Evolutionary conservation across 805 yeast species (phyloP), one percentile per base, ranked within the genome.

Genomic region (Pichia cabralensis): DNA sequence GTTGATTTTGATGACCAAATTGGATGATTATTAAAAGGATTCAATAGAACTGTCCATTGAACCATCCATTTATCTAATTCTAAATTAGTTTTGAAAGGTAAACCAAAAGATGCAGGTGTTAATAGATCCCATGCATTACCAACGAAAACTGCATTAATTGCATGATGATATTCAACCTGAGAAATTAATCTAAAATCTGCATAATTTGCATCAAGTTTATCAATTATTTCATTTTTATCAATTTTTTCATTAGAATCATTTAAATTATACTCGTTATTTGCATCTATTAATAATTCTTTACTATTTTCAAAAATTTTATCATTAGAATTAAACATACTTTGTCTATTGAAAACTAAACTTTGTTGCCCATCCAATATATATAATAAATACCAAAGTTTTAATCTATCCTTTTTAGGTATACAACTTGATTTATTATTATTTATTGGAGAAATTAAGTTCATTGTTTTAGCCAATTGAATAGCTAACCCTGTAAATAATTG

Each of bases 61-160:
- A 78, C 82, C 83, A 78, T 78, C 86, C 86, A 78, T 52, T 70
- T 75, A 47, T 78, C 86, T 24, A 78, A 55, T 38, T 76, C 82
- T 37, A 78, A 53, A 48, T 78, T 78, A 6, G 76, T 67, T 43
- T 69, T 71, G 49, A 80, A 77, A 0, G 84, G 84, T 8, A 78
- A 63, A 0, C 86, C 86, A 50, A 77, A 71, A 1, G 71, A 59
- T 2, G 74, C 60, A 0, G 84, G 84, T 0, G 71, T 60, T 26
- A 78, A 52, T 15, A 74, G 50, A 35, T 69, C 76, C 80, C 81
- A 73, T 0, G 78, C 75, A 41, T 69, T 62, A 3, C 76, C 77
- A 33, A 22, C 17, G 8, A 19, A 27, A n/a, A 55, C 60, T 41
- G 65, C 69, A 41, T 64, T 65, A 25, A 76, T 59, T 0, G 84